Evolutionary conservation across 2,329 filamentous ascomycete species (phyloP).

Genomic region (Ophiostoma montium): DNA sequence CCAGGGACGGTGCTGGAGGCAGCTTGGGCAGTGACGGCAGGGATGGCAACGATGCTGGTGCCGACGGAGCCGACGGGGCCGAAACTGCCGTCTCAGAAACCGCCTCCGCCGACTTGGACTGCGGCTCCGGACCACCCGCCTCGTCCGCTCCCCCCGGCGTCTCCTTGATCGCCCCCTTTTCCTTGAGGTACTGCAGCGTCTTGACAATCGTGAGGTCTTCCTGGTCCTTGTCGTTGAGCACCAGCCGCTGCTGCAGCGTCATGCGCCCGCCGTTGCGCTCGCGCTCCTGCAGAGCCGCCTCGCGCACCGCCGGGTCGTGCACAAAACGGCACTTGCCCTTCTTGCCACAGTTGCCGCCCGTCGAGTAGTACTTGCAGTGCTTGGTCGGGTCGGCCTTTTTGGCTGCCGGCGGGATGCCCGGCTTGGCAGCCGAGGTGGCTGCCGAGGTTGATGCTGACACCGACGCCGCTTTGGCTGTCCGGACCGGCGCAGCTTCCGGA

Average conservation of each 20-base stretch:
- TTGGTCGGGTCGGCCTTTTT: slow-evolving; percentile 47
- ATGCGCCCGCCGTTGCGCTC: slow-evolving; percentile 51
- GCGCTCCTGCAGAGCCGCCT: slow-evolving; percentile 48
- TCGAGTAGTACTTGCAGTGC: slow-evolving; percentile 59
- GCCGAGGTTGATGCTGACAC: too few relatives aligned
- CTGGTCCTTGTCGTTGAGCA: slow-evolving; percentile 54
- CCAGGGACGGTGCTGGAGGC: slow-evolving; percentile 13
- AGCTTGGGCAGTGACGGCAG: slow-evolving; percentile 3
- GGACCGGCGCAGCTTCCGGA: slow-evolving; percentile 43
- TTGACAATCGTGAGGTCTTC: slow-evolving; percentile 52
- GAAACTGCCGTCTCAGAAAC: too few relatives aligned
- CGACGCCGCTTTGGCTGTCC: slow-evolving; percentile 20
- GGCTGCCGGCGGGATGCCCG: slow-evolving; percentile 27
- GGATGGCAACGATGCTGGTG: neutral
- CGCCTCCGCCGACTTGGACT: neutral
- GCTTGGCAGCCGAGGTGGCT: slow-evolving; percentile 2
- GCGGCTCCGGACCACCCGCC: neutral
- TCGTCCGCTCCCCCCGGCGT: neutral
- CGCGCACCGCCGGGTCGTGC: slow-evolving; percentile 48
- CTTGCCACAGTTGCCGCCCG: slow-evolving; percentile 54
- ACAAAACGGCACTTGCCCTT: slow-evolving; percentile 65
- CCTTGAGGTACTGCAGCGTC: slow-evolving; percentile 50
- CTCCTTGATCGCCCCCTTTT: slow-evolving; percentile 29
- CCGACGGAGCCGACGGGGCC: too few relatives aligned
- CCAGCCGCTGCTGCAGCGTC: slow-evolving; percentile 50